A percentile compares a stretch with the other conserved stretches of the same genome.
Evolutionary conservation across 2,329 filamentous ascomycete genomes (phyloP).

Genomic region (Monilinia laxa): DNA sequence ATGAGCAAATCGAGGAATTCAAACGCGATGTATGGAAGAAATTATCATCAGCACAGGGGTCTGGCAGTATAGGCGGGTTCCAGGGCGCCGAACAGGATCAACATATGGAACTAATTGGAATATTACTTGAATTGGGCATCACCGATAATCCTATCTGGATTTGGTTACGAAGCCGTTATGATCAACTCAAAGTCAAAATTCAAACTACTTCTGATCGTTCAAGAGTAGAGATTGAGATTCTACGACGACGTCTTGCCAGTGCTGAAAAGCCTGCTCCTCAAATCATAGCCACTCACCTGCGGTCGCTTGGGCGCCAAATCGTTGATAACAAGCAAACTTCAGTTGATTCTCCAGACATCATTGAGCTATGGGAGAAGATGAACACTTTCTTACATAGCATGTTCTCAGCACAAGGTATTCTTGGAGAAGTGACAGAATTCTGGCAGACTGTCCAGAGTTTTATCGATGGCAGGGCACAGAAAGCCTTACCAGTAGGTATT

Average conservation of each 20-base stretch:
- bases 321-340: constrained; percentile 60
- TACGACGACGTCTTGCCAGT: constrained; percentile 76
- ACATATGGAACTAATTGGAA: constrained; percentile 85
- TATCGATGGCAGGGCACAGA: constrained; percentile 81
- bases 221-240: constrained; percentile 87
- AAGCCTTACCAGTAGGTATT: constrained; percentile 73
- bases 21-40: constrained; percentile 88
- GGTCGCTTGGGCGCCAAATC: constrained; percentile 67
- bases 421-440: constrained; percentile 89
- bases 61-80: constrained; percentile 35
- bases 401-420: constrained; percentile 73
- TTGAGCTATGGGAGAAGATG: constrained; percentile 93
- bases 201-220: constrained; percentile 77
- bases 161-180: constrained; percentile 87
- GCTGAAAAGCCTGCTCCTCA: constrained; percentile 69
- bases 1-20: constrained; percentile 80
- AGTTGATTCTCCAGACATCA: constrained; percentile 75
- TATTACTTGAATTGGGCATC: constrained; percentile 90
- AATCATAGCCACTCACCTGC: constrained; percentile 71
- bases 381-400: constrained; percentile 70
- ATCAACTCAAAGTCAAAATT: constrained; percentile 85
- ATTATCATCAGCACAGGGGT: constrained; percentile 66
- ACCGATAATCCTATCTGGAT: constrained; percentile 96
- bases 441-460: constrained; percentile 92
- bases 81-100: constrained; percentile 62